These are phyloP conservation scores for Colletotrichum tropicale DNA, from an alignment of 2,329 filamentous ascomycete genomes.

Conservation along the genomic window DNA sequence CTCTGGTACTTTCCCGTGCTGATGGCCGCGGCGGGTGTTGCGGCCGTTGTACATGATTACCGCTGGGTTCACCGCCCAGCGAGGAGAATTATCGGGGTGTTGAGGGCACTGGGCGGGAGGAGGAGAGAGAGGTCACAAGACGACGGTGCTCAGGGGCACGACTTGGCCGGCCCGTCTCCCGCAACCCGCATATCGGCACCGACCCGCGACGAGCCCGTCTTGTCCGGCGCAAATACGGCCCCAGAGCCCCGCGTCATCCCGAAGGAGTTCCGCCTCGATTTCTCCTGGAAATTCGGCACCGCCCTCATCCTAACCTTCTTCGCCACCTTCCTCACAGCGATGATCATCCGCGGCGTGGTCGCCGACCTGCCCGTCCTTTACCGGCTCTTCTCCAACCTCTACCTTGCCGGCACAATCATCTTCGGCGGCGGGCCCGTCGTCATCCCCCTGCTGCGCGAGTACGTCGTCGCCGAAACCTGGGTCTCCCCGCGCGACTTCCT, in stretches of 20 bases:
- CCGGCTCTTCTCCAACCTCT: slow-evolving; percentile 69
- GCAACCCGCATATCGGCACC: rapidly evolving
- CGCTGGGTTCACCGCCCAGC: slow-evolving; percentile 46
- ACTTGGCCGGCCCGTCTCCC: neutral
- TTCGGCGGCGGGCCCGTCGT: slow-evolving; percentile 64
- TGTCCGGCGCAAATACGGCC: neutral
- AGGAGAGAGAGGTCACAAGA: neutral
- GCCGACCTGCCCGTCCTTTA: slow-evolving; percentile 46
- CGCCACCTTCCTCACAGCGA: slow-evolving; percentile 55
- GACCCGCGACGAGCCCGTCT: neutral
- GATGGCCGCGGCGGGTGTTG: slow-evolving; percentile 56
- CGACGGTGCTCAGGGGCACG: neutral
- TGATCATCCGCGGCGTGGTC: slow-evolving; percentile 49
- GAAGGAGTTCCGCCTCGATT: slow-evolving; percentile 27
- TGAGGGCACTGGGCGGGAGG: neutral
- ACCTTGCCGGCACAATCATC: slow-evolving; percentile 68
- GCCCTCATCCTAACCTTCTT: slow-evolving; percentile 49
- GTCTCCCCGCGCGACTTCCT: slow-evolving; percentile 69
- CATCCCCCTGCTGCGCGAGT: slow-evolving; percentile 59
- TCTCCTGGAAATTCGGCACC: slow-evolving; percentile 42
- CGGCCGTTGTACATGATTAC: slow-evolving; percentile 58
- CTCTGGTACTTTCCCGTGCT: slow-evolving; percentile 73
- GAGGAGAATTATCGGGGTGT: slow-evolving; percentile 12
- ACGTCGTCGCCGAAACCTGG: slow-evolving; percentile 67
- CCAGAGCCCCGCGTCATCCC: slow-evolving; percentile 31